A percentile compares a stretch with the other conserved stretches of the same genome.
Evolutionary conservation across 208 protist genomes (phyloP).

Genomic region (Leishmania tropica): DNA sequence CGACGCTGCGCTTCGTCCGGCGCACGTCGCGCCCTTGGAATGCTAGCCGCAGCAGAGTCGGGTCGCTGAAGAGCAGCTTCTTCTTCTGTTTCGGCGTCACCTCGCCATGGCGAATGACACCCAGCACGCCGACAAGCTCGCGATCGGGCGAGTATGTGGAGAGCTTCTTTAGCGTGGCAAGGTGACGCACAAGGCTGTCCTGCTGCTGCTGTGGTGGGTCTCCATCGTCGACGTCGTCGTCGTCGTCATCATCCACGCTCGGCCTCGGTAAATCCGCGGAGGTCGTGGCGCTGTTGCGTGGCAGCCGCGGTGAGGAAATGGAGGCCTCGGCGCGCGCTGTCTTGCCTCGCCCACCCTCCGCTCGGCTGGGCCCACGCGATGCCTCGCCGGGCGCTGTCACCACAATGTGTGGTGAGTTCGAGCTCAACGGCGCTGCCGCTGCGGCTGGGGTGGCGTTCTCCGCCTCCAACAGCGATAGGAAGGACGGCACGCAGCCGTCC

Average conservation of each 20-base stretch:
- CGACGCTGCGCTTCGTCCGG: conserved; percentile 18
- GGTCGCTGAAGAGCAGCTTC: conserved; percentile 54
- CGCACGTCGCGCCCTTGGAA: conserved; percentile 21
- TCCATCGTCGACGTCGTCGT: neutral
- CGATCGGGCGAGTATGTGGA: conserved; percentile 47
- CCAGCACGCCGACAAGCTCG: conserved; percentile 54
- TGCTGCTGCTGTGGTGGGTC: neutral
- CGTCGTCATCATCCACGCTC: neutral
- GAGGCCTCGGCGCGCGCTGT: neutral
- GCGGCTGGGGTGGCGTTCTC: neutral
- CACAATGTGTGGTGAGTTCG: neutral
- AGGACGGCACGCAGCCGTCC: conserved; percentile 7
- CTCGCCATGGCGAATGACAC: conserved; percentile 56
- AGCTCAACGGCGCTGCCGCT: neutral
- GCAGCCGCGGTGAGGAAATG: neutral
- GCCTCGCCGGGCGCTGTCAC: conserved; percentile 16
- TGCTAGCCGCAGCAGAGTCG: conserved; percentile 25
- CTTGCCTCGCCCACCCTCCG: neutral
- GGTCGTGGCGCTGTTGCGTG: neutral
- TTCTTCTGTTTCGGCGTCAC: conserved; percentile 64
- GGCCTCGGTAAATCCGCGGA: neutral
- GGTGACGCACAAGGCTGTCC: conserved; percentile 28
- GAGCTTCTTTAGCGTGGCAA: conserved; percentile 45
- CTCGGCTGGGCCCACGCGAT: neutral
- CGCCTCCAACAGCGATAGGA: conserved; percentile 22